Conservation (phyloP, 2,329 filamentous ascomycete species). For the Penicillium sclerotiorum region DNA sequence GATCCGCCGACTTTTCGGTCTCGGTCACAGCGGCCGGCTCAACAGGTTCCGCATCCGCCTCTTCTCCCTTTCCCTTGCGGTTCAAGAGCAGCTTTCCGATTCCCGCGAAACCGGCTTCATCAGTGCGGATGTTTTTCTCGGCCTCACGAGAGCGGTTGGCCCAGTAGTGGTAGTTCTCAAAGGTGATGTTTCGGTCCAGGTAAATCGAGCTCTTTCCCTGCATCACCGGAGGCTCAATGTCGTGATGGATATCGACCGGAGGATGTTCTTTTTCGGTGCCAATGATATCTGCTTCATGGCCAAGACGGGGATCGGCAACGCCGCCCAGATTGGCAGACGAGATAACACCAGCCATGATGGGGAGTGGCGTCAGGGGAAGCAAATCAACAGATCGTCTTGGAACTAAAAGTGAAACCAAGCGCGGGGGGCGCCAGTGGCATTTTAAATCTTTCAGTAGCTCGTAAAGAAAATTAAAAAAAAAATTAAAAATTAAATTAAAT, state of each 20-base stretch:
- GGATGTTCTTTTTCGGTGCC: slow-evolving; percentile 25
- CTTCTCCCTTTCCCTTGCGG: background rate
- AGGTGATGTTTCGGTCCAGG: slow-evolving; percentile 32
- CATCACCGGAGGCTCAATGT: slow-evolving; percentile 1
- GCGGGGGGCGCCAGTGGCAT: background rate
- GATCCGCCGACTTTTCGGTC: background rate
- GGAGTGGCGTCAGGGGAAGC: background rate
- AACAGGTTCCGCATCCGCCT: background rate
- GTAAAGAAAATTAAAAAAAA: background rate
- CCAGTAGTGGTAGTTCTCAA: slow-evolving; percentile 43
- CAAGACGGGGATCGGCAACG: slow-evolving; percentile 16
- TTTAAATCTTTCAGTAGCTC: slow-evolving; percentile 1
- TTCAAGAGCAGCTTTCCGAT: background rate
- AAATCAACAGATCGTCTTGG: background rate
- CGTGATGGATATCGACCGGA: background rate
- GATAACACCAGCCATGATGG: slow-evolving; percentile 15
- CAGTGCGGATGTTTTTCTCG: slow-evolving; percentile 28
- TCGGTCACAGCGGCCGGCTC: slow-evolving; percentile 2
- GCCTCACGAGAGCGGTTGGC: slow-evolving; percentile 37
- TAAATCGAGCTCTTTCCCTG: slow-evolving; percentile 10
- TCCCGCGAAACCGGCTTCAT: slow-evolving; percentile 10
- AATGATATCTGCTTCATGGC: slow-evolving; percentile 20
- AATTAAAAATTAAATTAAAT: background rate
- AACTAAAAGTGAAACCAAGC: background rate
- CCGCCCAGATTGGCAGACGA: slow-evolving; percentile 13